Conservation (phyloP, 169 alveolate genomes). For the Cryptosporidium ubiquitum region DNA sequence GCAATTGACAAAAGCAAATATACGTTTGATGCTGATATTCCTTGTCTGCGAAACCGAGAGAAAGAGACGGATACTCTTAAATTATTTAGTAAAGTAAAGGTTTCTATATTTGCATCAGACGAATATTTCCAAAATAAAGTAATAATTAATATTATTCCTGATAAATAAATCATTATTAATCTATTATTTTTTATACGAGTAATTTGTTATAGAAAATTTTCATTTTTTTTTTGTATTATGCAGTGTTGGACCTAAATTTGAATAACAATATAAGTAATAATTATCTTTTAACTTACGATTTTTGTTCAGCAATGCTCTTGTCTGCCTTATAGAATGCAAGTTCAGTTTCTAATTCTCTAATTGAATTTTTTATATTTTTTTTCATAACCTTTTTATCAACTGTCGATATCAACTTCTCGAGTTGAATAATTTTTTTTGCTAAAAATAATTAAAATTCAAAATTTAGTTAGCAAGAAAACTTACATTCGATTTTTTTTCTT, state of each 20-base stretch:
- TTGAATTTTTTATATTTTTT: slow-evolving; percentile 44
- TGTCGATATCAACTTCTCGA: slow-evolving; percentile 40
- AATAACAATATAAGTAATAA: background rate
- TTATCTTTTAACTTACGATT: slow-evolving; percentile 53
- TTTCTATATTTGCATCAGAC: slow-evolving; percentile 76
- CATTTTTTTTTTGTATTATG: slow-evolving; percentile 1
- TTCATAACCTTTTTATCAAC: slow-evolving; percentile 48
- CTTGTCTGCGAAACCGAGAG: slow-evolving; percentile 12
- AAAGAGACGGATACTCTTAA: slow-evolving; percentile 63
- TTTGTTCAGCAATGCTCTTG: slow-evolving; percentile 62
- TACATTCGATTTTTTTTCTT: slow-evolving; percentile 57
- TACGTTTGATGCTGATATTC: slow-evolving; percentile 69
- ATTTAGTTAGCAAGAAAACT: background rate
- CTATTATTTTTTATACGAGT: background rate
- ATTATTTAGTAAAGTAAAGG: slow-evolving; percentile 78
- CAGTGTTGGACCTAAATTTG: slow-evolving; percentile 54
- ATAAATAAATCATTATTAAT: background rate
- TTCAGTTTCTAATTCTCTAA: slow-evolving; percentile 48
- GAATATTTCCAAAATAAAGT: slow-evolving; percentile 79
- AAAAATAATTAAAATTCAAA: background rate
- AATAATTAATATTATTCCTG: slow-evolving; percentile 74
- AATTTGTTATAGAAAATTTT: background rate
- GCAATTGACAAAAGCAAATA: slow-evolving; percentile 71
- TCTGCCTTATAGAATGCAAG: slow-evolving; percentile 62
- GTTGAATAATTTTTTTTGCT: slow-evolving; percentile 47